Evolutionary conservation across 192 early-diverging fungal species (phyloP), one percentile per base, ranked within the genome.

Genomic region (Entomortierella lignicola): DNA sequence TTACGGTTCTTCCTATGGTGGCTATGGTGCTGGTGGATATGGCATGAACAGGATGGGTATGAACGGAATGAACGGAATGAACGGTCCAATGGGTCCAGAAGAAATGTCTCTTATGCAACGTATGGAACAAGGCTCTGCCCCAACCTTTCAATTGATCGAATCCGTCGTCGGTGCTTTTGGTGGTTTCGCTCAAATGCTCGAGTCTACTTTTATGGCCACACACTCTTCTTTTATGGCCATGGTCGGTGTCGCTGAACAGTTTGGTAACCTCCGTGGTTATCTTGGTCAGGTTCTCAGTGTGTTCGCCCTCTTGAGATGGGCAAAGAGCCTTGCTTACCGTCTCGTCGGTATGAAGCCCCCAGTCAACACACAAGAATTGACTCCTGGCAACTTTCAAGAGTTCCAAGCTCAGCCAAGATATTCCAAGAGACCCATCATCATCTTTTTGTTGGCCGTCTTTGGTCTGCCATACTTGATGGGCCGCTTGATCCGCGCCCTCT

Each of bases 201-300:
- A 98, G 63, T 96, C 94, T 1, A 99, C 98, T 8, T 98, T 96
- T 77, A 93, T 96, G 86, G 96, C 98, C 21, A 99, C 98, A 0
- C 94, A 97, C 75, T 94, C 93, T 12, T 92, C 87, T 11, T 94
- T 94, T 60, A 93, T 97, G 94, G 94, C 96, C 18, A 96, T 99
- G 89, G 91, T 98, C 20, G 98, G 96, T 37, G 95, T 99, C n/a
- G 95, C 94, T 47, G 98, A 99, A 66, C 98, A 99, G 81, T 94
- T 99, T 66, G 94, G 96, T n/a, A 87, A 94, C 80, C 77, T 99
- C 25, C 88, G 94, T 30, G 88, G 80, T 34, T 96, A 96, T 53
- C 85, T 99, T 2, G 92, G 95, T 13, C 92, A 95, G 63, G 86
- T 95, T 5, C 84, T 99, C 20, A 92, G 93, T 20, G 83, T 94